A percentile compares a stretch with the other conserved stretches of the same genome.
Conservation (phyloP, 2,329 filamentous ascomycete species). For the Colletotrichum zoysiae region DNA sequence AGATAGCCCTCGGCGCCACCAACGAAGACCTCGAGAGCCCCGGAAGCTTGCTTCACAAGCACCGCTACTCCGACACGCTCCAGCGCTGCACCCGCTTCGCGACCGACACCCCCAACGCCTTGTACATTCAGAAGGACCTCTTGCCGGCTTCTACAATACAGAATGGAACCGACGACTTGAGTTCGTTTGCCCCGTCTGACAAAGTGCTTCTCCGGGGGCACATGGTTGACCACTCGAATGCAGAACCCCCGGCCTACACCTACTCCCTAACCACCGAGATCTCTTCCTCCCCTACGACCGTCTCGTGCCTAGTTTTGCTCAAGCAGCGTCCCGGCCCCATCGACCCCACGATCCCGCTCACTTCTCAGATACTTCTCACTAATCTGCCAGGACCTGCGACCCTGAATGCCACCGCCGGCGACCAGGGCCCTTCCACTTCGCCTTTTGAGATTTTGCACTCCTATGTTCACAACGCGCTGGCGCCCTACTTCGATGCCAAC, state of each 20-base stretch:
- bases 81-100: slow-evolving; percentile 91
- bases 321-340: slow-evolving; percentile 87
- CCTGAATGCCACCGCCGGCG: slow-evolving; percentile 73
- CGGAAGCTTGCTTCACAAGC: slow-evolving; percentile 84
- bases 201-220: background rate
- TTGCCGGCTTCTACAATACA: slow-evolving; percentile 65
- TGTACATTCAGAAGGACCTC: slow-evolving; percentile 92
- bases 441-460: slow-evolving; percentile 95
- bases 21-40: slow-evolving; percentile 82
- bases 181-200: slow-evolving; percentile 29
- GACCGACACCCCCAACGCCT: slow-evolving; percentile 84
- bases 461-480: slow-evolving; percentile 89
- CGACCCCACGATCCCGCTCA: slow-evolving; percentile 84
- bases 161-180: slow-evolving; percentile 57
- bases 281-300: slow-evolving; percentile 81
- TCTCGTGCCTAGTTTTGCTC: slow-evolving; percentile 87
- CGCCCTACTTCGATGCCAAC: slow-evolving; percentile 97
- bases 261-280: slow-evolving; percentile 89
- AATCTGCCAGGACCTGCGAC: slow-evolving; percentile 88
- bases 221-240: slow-evolving; percentile 46
- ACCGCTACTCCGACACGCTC: slow-evolving; percentile 81
- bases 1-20: slow-evolving; percentile 80
- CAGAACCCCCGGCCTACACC: slow-evolving; percentile 69
- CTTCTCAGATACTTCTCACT: slow-evolving; percentile 90
- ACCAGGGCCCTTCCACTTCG: slow-evolving; percentile 80